A percentile compares a stretch with the other conserved stretches of the same genome.
Conservation (phyloP, 2,329 filamentous ascomycete species). For the Aureobasidium vineae region DNA sequence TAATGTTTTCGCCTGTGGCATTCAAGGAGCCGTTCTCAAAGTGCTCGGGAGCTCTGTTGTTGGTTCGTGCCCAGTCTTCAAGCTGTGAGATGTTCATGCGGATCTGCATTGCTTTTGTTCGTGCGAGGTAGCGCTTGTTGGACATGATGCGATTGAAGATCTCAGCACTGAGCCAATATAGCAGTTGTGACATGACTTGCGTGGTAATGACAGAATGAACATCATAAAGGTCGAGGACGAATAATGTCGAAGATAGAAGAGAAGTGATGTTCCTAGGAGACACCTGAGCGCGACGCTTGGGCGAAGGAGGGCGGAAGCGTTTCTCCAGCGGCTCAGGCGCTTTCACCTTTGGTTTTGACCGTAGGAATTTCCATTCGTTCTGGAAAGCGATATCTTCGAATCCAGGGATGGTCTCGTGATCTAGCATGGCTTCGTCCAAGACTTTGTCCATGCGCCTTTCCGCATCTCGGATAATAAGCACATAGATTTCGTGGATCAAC, state of each 20-base stretch:
- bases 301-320: constrained; percentile 85
- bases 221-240: constrained; percentile 97
- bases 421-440: constrained; percentile 87
- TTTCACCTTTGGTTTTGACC: constrained; percentile 84
- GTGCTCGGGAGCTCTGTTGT: constrained; percentile 92
- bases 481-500: constrained; percentile 97
- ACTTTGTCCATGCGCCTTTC: constrained; percentile 96
- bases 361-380: constrained; percentile 98
- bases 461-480: constrained; percentile 92
- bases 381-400: constrained; percentile 97
- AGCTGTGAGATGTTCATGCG: constrained; percentile 96
- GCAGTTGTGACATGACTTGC: constrained; percentile 85
- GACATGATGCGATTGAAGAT: constrained; percentile 98
- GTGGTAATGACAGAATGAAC: constrained; percentile 95
- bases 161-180: constrained; percentile 96
- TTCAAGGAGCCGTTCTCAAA: constrained; percentile 89
- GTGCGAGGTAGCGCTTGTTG: constrained; percentile 86
- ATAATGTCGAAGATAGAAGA: constrained; percentile 88
- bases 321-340: constrained; percentile 82
- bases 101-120: constrained; percentile 99
- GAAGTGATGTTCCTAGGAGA: constrained; percentile 95
- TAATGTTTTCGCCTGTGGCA: constrained; percentile 78
- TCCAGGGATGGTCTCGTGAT: constrained; percentile 96
- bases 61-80: constrained; percentile 92
- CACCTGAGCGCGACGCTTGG: constrained; percentile 86